Evolutionary conservation across 805 yeast genomes (phyloP).

Genomic region (Clavispora fructus): DNA sequence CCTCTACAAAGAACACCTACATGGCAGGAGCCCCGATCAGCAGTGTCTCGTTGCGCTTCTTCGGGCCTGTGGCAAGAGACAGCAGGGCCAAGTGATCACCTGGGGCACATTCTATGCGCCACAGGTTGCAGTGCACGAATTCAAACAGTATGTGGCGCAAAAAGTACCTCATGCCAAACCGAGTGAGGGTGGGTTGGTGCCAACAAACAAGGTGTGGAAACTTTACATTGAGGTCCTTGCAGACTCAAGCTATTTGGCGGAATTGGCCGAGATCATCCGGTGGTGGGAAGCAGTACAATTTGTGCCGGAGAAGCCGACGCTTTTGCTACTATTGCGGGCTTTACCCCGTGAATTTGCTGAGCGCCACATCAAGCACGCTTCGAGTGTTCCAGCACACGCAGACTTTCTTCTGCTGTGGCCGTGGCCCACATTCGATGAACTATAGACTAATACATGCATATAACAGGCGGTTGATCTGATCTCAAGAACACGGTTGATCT

Average conservation of each 20-base stretch:
- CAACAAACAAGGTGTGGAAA: constrained; percentile 45
- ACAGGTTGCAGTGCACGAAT: constrained; percentile 56
- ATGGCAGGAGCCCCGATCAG: constrained; percentile 21
- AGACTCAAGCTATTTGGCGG: constrained; percentile 41
- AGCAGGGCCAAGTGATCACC: constrained; percentile 15
- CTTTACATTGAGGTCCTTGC: constrained; percentile 48
- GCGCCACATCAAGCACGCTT: constrained; percentile 33
- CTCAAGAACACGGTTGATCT: too few relatives aligned
- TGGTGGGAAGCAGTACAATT: constrained; percentile 50
- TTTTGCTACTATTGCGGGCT: constrained; percentile 34
- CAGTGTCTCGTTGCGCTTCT: constrained; percentile 41
- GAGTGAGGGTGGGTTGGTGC: constrained; percentile 22
- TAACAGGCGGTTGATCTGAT: too few relatives aligned
- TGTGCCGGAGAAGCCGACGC: constrained; percentile 35
- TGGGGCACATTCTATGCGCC: constrained; percentile 55
- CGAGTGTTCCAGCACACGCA: constrained; percentile 4
- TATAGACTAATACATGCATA: neutral
- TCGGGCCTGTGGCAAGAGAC: constrained; percentile 36
- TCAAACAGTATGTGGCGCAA: constrained; percentile 37
- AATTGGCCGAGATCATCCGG: constrained; percentile 44
- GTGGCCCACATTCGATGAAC: constrained; percentile 14
- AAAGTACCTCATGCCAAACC: constrained; percentile 4
- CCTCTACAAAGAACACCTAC: constrained; percentile 24
- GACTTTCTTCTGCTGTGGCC: constrained; percentile 11
- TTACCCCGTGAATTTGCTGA: constrained; percentile 34